phyloP scores from a whole-genome alignment of 2,329 filamentous ascomycete species.

The Xylariales sp. region DNA sequence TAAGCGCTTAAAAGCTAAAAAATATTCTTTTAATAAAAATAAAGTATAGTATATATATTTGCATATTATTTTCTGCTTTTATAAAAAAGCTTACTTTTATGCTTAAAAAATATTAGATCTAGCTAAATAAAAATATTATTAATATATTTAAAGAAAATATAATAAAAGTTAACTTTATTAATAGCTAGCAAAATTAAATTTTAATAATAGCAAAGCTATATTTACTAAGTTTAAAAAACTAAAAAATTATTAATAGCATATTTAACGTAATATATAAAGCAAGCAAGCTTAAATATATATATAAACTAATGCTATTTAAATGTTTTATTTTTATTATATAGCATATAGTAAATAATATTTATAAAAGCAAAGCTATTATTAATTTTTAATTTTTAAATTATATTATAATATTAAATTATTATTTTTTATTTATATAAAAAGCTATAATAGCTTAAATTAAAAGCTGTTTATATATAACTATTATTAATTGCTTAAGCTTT shows the following conservation, averaged over 20 bases:
- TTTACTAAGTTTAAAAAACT: not conserved
- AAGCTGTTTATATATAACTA: not conserved
- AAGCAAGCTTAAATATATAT: not conserved
- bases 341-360: too few relatives aligned
- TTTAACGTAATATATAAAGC: slow-evolving; percentile 11
- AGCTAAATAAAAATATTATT: not conserved
- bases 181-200: too few relatives aligned
- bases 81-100: not conserved
- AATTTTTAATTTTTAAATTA: too few relatives aligned
- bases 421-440: not conserved
- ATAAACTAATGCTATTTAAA: not conserved
- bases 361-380: slow-evolving; percentile 1
- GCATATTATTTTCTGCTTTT: not conserved
- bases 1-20: not conserved
- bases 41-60: not conserved
- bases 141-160: slow-evolving; percentile 2
- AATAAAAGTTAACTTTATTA: not conserved
- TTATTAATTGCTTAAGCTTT: slow-evolving; percentile 1
- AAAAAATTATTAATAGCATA: not conserved
- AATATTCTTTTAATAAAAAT: not conserved
- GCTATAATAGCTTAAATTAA: slow-evolving; percentile 1
- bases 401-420: not conserved
- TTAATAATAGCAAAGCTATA: not conserved
- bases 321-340: slow-evolving; percentile 5
- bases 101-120: not conserved